phyloP scores from a whole-genome alignment of 2,329 filamentous ascomycete genomes.

The Rutstroemia sp. region DNA sequence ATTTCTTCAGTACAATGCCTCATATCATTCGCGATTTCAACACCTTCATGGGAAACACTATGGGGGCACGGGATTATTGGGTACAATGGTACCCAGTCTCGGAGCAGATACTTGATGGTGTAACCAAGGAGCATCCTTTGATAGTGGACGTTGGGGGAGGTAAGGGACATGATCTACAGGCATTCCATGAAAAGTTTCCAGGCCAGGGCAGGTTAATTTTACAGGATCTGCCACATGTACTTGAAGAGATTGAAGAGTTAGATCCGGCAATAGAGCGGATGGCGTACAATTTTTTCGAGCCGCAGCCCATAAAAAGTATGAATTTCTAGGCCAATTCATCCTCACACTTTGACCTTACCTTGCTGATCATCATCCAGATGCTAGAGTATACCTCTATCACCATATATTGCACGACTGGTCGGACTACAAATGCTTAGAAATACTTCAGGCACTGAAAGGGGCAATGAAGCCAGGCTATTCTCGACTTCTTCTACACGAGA shows the following conservation, averaged over 20 bases:
- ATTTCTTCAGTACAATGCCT: neutral
- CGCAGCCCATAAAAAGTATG: conserved; percentile 24
- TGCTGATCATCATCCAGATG: neutral
- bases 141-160: conserved; percentile 36
- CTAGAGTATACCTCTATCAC: neutral
- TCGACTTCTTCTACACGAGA: neutral
- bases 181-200: neutral
- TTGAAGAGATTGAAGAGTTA: conserved; percentile 20
- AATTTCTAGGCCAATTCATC: too few relatives aligned
- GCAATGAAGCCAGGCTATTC: neutral
- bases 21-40: neutral
- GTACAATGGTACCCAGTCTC: neutral
- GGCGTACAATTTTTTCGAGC: conserved; percentile 24
- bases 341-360: neutral
- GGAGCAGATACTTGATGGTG: neutral
- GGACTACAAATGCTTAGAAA: neutral
- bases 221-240: conserved; percentile 31
- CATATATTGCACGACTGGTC: neutral
- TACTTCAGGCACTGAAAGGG: neutral
- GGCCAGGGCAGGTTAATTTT: conserved; percentile 16
- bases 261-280: conserved; percentile 26
- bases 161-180: conserved; percentile 30
- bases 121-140: conserved; percentile 10
- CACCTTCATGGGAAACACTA: neutral
- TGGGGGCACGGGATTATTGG: neutral